These are phyloP conservation scores for Euclidium syriacum DNA, from an alignment of 345 rosid species.

Conservation along the genomic window DNA sequence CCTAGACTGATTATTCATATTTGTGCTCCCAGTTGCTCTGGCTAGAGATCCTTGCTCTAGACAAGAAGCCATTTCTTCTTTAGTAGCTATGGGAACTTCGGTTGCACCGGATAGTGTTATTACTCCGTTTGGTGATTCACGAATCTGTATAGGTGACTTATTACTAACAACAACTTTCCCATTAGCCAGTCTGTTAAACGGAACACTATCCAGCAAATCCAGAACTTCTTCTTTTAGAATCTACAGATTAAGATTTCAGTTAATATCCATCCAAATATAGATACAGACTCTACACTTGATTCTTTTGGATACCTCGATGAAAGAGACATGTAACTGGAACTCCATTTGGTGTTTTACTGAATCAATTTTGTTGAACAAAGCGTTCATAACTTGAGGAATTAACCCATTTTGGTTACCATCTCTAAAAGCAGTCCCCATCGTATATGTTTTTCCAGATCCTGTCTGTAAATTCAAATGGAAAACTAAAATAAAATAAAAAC, in stretches of 20 bases:
- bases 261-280: constrained; percentile 6
- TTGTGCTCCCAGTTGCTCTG: constrained; percentile 83
- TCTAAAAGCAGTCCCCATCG: constrained; percentile 79
- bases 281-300: neutral
- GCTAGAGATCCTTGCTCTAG: constrained; percentile 74
- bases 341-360: constrained; percentile 46
- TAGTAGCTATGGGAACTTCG: constrained; percentile 52
- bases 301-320: constrained; percentile 89
- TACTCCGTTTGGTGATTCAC: constrained; percentile 76
- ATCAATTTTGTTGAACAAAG: constrained; percentile 58
- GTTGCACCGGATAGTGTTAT: constrained; percentile 73
- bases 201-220: constrained; percentile 63
- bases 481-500: neutral
- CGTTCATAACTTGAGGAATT: constrained; percentile 72
- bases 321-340: constrained; percentile 75
- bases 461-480: constrained; percentile 48
- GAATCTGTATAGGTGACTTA: constrained; percentile 67
- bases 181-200: constrained; percentile 44
- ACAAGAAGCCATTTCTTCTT: constrained; percentile 76
- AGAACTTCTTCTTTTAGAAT: constrained; percentile 81
- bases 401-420: constrained; percentile 55
- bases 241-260: constrained; percentile 38
- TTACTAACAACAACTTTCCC: constrained; percentile 60
- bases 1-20: constrained; percentile 87
- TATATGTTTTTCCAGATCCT: constrained; percentile 83